A percentile compares a stretch with the other conserved stretches of the same genome.
Evolutionary conservation across 805 yeast species (phyloP).

Genomic region (Cephaloascus albidus): DNA sequence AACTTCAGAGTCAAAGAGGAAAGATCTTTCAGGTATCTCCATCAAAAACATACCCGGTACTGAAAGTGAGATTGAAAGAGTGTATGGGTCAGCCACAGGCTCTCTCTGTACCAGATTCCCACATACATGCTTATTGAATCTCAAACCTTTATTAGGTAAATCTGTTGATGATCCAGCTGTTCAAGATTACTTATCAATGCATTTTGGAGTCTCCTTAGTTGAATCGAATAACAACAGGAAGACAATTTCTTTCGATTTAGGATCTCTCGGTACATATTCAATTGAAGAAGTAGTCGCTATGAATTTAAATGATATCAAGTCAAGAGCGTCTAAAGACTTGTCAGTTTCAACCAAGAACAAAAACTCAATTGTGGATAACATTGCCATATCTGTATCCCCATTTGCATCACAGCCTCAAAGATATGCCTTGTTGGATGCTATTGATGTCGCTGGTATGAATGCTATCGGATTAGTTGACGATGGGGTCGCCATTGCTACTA

Average conservation of each 20-base stretch:
- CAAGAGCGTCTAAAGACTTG: constrained; percentile 57
- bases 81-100: constrained; percentile 70
- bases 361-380: constrained; percentile 44
- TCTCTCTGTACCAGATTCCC: constrained; percentile 71
- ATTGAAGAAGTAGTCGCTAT: constrained; percentile 82
- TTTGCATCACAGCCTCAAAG: constrained; percentile 58
- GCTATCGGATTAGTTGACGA: constrained; percentile 73
- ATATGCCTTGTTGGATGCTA: constrained; percentile 62
- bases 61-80: constrained; percentile 49
- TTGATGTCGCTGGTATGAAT: constrained; percentile 56
- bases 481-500: constrained; percentile 85
- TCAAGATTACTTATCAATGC: constrained; percentile 36
- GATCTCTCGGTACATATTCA: constrained; percentile 32
- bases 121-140: constrained; percentile 48
- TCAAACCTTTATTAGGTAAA: constrained; percentile 68
- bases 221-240: constrained; percentile 33
- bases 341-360: constrained; percentile 42
- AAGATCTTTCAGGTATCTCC: constrained; percentile 75
- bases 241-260: constrained; percentile 48
- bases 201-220: constrained; percentile 51
- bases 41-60: constrained; percentile 31
- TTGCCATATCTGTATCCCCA: constrained; percentile 73
- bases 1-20: constrained; percentile 86
- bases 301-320: constrained; percentile 58
- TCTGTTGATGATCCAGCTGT: constrained; percentile 37